These are phyloP conservation scores for Lactarius tabidus DNA, from an alignment of 768 basidiomycete genomes.

Conservation along the genomic window DNA sequence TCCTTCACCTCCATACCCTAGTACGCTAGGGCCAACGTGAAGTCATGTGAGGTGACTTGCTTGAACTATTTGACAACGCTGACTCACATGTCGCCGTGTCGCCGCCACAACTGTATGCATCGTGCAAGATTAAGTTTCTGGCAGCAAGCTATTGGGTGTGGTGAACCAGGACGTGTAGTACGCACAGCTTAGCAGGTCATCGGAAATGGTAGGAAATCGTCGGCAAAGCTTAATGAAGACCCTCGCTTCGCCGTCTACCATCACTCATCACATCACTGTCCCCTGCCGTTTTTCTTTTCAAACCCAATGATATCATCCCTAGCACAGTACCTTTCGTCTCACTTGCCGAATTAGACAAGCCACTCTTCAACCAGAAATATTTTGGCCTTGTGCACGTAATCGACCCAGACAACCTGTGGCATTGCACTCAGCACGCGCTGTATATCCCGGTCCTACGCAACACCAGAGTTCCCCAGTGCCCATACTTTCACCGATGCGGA, in stretches of 20 bases:
- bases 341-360: no score
- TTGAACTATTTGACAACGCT: slow-evolving; percentile 67
- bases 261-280: no score
- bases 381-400: no score
- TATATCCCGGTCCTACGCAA: no score
- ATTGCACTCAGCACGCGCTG: no score
- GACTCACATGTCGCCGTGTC: slow-evolving; percentile 73
- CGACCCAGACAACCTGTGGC: no score
- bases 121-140: slow-evolving; percentile 67
- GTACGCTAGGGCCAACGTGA: not conserved
- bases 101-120: slow-evolving; percentile 59
- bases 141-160: slow-evolving; percentile 78
- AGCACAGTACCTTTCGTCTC: no score
- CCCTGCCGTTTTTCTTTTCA: no score
- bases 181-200: slow-evolving; percentile 37
- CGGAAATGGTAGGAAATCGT: slow-evolving; percentile 75
- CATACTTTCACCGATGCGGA: no score
- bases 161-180: slow-evolving; percentile 50
- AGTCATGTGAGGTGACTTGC: not conserved
- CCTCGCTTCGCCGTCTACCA: slow-evolving; percentile 65
- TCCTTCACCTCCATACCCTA: not conserved
- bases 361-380: no score
- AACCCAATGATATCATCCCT: no score
- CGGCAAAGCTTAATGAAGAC: slow-evolving; percentile 86
- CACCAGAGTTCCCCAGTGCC: no score